Percentiles rank a stretch among this genome's conserved stretches.
phyloP scores from a whole-genome alignment of 495 filamentous ascomycete genomes.

The Aspergillus avenaceus region DNA sequence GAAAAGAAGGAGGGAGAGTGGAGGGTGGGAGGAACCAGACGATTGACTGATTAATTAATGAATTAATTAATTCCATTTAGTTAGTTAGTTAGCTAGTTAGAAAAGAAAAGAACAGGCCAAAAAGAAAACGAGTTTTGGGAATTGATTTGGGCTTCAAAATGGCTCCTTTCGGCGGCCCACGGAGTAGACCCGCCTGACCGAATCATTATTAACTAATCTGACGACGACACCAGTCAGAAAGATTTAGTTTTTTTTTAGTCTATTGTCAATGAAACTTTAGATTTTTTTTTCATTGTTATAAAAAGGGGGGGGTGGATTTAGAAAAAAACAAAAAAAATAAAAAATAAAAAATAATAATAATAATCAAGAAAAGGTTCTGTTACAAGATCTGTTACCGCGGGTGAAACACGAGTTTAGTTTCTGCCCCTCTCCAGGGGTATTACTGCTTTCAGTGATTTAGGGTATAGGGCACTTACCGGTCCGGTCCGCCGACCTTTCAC shows the following conservation, averaged over 20 bases:
- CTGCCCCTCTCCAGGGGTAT: background rate
- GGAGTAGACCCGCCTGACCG: slow-evolving; percentile 20
- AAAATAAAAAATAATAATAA: too few relatives aligned
- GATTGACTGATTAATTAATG: slow-evolving; percentile 1
- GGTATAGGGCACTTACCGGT: background rate
- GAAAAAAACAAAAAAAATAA: too few relatives aligned
- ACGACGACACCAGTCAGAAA: slow-evolving; percentile 3
- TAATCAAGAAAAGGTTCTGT: too few relatives aligned
- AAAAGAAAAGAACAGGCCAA: slow-evolving; percentile 3
- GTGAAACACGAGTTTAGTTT: too few relatives aligned
- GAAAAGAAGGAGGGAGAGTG: slow-evolving; percentile 6
- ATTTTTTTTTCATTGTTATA: too few relatives aligned
- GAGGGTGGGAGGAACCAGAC: slow-evolving; percentile 5
- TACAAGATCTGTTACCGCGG: slow-evolving; percentile 2
- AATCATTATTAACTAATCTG: slow-evolving; percentile 10
- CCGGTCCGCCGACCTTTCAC: slow-evolving; percentile 4
- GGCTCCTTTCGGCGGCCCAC: slow-evolving; percentile 4
- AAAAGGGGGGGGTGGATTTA: too few relatives aligned
- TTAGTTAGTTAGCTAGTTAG: slow-evolving; percentile 1
- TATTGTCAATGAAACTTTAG: too few relatives aligned
- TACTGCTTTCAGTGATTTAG: background rate
- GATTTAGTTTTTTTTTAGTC: too few relatives aligned
- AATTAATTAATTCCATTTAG: background rate
- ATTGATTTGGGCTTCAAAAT: slow-evolving; percentile 13
- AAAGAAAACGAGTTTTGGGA: slow-evolving; percentile 1